phyloP scores from a whole-genome alignment of 2,329 filamentous ascomycete genomes.

The Cryphonectria nitschkei region DNA sequence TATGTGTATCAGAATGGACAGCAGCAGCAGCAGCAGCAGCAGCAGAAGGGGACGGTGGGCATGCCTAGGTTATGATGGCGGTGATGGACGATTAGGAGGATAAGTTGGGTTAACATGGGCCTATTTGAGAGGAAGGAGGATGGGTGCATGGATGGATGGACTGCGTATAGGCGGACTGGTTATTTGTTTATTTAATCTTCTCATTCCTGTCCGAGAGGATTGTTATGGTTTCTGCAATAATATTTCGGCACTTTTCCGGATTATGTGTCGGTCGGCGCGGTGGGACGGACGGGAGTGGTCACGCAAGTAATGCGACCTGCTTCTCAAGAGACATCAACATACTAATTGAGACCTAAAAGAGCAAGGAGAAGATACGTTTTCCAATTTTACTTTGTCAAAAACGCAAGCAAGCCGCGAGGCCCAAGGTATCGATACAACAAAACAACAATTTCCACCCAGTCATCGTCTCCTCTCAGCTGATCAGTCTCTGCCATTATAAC shows the following conservation, averaged over 20 bases:
- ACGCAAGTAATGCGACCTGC: not conserved
- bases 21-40: slow-evolving; percentile 10
- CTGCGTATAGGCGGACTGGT: not conserved
- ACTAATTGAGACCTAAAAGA: not conserved
- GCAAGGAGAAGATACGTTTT: not conserved
- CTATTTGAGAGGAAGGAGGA: not conserved
- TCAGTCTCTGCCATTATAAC: not conserved
- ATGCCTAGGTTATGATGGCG: slow-evolving; percentile 42
- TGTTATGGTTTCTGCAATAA: not conserved
- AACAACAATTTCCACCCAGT: not conserved
- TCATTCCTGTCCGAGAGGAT: not conserved
- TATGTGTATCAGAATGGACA: slow-evolving; percentile 60
- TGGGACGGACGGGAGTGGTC: not conserved
- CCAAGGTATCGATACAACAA: slow-evolving; percentile 7
- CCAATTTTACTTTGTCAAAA: not conserved
- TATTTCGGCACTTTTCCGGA: not conserved
- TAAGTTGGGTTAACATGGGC: not conserved
- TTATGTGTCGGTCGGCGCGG: not conserved
- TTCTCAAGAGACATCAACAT: not conserved
- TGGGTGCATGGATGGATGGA: not conserved
- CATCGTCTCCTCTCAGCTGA: not conserved
- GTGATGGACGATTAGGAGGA: not conserved
- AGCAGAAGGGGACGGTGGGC: slow-evolving; percentile 32
- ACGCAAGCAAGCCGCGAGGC: not conserved
- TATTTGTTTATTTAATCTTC: not conserved